phyloP scores from a whole-genome alignment of 2,329 filamentous ascomycete genomes.

The Stemphylium beticola region DNA sequence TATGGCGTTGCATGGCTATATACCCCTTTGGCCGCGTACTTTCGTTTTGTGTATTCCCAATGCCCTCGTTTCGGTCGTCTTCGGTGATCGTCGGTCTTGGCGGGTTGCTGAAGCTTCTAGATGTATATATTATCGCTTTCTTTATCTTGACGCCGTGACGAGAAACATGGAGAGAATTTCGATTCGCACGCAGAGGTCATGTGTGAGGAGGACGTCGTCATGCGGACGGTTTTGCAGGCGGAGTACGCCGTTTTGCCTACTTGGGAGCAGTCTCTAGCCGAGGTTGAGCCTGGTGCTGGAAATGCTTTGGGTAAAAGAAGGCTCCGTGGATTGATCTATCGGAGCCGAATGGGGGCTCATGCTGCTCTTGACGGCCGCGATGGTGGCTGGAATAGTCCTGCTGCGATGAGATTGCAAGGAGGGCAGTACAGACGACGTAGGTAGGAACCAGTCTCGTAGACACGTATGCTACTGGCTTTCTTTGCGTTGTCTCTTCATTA shows the following conservation, averaged over 20 bases:
- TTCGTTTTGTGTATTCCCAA: constrained; percentile 14
- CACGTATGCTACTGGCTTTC: constrained; percentile 19
- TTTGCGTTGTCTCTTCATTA: constrained; percentile 14
- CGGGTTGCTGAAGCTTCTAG: constrained; percentile 8
- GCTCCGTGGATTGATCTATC: not conserved
- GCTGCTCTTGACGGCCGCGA: not conserved
- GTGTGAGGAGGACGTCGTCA: not conserved
- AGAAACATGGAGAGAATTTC: constrained; percentile 21
- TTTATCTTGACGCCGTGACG: constrained; percentile 27
- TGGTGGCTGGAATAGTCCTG: constrained; percentile 1
- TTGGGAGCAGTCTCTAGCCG: not conserved
- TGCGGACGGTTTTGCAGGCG: constrained; percentile 1
- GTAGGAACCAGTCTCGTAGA: constrained; percentile 16
- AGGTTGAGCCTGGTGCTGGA: not conserved
- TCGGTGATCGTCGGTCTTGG: not conserved
- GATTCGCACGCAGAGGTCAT: not conserved
- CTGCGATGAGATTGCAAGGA: not conserved
- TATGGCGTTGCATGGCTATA: constrained; percentile 40
- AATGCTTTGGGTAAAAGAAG: not conserved
- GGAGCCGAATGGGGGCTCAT: not conserved
- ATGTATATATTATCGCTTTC: constrained; percentile 23
- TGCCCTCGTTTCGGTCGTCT: constrained; percentile 2
- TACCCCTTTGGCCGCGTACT: constrained; percentile 35
- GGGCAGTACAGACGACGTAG: constrained; percentile 8
- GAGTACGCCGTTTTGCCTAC: not conserved